These are phyloP conservation scores for Vigna trinervia DNA, from an alignment of 306 rosid species.

Conservation along the genomic window DNA sequence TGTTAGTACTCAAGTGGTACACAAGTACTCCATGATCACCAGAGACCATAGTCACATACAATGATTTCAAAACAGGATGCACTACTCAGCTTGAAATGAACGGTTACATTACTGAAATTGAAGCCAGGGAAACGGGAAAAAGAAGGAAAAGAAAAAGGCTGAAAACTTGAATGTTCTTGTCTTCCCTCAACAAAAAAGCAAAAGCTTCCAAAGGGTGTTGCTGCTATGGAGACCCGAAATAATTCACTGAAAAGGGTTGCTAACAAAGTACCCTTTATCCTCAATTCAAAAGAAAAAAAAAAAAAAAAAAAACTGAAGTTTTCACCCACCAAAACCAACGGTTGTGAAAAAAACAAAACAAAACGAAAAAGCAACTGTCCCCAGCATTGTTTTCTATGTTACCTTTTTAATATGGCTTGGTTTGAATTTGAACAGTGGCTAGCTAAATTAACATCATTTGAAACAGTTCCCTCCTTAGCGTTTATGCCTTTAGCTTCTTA, in stretches of 20 bases:
- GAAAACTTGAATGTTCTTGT: constrained; percentile 45
- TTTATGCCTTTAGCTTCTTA: constrained; percentile 43
- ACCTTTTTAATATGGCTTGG: constrained; percentile 52
- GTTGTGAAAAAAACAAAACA: constrained; percentile 12
- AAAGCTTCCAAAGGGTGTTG: constrained; percentile 59
- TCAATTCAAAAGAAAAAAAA: constrained; percentile 1
- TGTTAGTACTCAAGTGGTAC: constrained; percentile 1
- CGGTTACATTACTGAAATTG: constrained; percentile 10
- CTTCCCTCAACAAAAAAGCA: constrained; percentile 58
- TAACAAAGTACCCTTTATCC: constrained; percentile 47
- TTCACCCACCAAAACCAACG: constrained; percentile 54
- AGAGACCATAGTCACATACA: constrained; percentile 12
- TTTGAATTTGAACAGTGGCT: constrained; percentile 63
- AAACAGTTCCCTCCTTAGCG: constrained; percentile 70
- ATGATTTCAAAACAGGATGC: constrained; percentile 34
- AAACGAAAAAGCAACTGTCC: constrained; percentile 56
- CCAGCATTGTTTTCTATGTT: constrained; percentile 41
- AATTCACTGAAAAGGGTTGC: constrained; percentile 53
- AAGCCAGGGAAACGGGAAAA: constrained; percentile 7
- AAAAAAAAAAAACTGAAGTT: constrained; percentile 39
- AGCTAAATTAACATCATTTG: constrained; percentile 48
- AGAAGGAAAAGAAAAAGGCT: constrained; percentile 39
- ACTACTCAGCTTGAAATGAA: constrained; percentile 33
- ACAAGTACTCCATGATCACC: constrained; percentile 35
- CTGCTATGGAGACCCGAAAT: constrained; percentile 54